phyloP scores from a whole-genome alignment of 805 yeast genomes.

The Starmerella cellae region DNA sequence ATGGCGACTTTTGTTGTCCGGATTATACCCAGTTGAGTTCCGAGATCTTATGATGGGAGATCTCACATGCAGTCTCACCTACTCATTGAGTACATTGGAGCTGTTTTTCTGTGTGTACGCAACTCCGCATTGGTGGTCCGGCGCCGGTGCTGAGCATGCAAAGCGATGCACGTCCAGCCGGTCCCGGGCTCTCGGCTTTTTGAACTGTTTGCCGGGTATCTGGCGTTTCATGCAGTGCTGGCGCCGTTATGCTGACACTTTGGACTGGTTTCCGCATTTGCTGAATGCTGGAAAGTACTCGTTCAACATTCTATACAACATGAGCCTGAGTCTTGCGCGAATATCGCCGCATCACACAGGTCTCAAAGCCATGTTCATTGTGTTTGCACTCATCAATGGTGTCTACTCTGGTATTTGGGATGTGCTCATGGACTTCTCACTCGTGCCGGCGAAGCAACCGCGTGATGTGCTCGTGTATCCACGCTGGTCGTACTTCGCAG shows the following conservation, averaged over 20 bases:
- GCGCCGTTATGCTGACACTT: constrained; percentile 83
- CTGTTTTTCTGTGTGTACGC: constrained; percentile 76
- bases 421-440: constrained; percentile 89
- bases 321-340: constrained; percentile 64
- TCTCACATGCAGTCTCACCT: constrained; percentile 75
- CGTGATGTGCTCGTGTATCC: constrained; percentile 30
- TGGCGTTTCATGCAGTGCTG: constrained; percentile 87
- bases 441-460: constrained; percentile 39
- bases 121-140: constrained; percentile 45
- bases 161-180: constrained; percentile 60
- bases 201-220: constrained; percentile 70
- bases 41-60: constrained; percentile 90
- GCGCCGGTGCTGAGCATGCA: constrained; percentile 17
- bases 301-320: constrained; percentile 53
- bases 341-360: constrained; percentile 36
- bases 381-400: constrained; percentile 64
- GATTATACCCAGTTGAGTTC: constrained; percentile 89
- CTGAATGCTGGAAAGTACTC: constrained; percentile 75
- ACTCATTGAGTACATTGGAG: constrained; percentile 72
- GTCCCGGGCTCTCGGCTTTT: constrained; percentile 69
- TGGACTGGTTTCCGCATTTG: constrained; percentile 92
- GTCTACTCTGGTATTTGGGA: constrained; percentile 70
- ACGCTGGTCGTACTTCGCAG: constrained; percentile 54
- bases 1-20: constrained; percentile 64
- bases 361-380: constrained; percentile 46